Conservation (phyloP, 768 basidiomycete species). For the Russula emetica region DNA sequence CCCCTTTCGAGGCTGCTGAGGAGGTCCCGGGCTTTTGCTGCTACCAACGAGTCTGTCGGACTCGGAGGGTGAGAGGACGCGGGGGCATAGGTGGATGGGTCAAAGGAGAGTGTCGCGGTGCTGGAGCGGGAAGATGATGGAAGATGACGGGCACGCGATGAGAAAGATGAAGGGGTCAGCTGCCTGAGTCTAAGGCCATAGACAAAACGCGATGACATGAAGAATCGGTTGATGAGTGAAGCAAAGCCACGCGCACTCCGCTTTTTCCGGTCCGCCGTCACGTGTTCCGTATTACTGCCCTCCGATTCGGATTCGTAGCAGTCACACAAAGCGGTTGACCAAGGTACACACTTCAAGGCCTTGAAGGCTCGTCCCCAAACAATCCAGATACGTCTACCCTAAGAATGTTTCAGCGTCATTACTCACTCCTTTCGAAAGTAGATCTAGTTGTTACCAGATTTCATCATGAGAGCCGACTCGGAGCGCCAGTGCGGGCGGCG, state of each 20-base stretch:
- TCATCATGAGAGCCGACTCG: background rate
- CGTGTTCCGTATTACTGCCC: background rate
- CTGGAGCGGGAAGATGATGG: constrained; percentile 17
- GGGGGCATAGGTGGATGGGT: constrained; percentile 1
- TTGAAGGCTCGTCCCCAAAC: background rate
- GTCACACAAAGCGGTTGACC: background rate
- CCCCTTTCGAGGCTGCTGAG: constrained; percentile 20
- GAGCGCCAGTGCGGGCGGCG: background rate
- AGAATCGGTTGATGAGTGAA: constrained; percentile 1
- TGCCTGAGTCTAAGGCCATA: constrained; percentile 20
- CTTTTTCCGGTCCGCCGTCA: background rate
- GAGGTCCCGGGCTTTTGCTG: constrained; percentile 24
- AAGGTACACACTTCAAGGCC: no score
- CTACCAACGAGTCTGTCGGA: constrained; percentile 23
- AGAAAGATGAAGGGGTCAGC: constrained; percentile 6
- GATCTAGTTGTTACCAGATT: background rate
- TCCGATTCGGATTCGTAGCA: background rate
- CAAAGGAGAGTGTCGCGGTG: constrained; percentile 1
- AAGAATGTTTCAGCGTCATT: background rate
- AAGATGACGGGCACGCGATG: background rate
- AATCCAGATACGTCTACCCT: no score
- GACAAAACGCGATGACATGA: constrained; percentile 25
- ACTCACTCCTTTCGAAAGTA: background rate
- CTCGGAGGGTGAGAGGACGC: constrained; percentile 14
- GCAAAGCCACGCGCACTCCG: background rate